A percentile compares a stretch with the other conserved stretches of the same genome.
These are phyloP conservation scores for Exophiala alcalophila DNA, from an alignment of 2,329 filamentous ascomycete genomes.

Conservation along the genomic window DNA sequence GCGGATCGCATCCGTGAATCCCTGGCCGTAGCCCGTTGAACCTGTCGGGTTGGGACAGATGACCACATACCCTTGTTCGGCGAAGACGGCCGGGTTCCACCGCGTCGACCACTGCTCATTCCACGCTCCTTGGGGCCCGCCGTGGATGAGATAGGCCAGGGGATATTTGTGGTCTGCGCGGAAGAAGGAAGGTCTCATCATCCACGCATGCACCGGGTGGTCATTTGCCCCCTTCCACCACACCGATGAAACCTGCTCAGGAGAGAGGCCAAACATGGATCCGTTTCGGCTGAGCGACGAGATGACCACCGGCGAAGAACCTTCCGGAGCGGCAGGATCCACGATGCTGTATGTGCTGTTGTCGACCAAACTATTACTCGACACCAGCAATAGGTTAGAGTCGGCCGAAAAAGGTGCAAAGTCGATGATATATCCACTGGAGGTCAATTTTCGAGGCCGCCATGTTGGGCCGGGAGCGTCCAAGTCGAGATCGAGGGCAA, in stretches of 20 bases:
- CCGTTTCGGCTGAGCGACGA: constrained; percentile 41
- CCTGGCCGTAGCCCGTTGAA: constrained; percentile 56
- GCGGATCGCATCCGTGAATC: constrained; percentile 52
- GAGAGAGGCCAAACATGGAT: constrained; percentile 41
- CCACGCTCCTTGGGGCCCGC: constrained; percentile 52
- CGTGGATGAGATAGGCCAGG: constrained; percentile 54
- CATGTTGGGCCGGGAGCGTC: constrained; percentile 11
- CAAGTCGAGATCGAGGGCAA: constrained; percentile 32
- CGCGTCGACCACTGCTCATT: constrained; percentile 54
- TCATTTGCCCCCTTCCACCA: constrained; percentile 48
- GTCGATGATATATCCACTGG: constrained; percentile 42
- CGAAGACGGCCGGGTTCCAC: constrained; percentile 57
- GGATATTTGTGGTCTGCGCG: constrained; percentile 50
- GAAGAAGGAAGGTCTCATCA: constrained; percentile 49
- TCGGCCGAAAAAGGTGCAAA: constrained; percentile 37
- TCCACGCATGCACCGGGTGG: constrained; percentile 45
- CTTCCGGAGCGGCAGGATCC: constrained; percentile 33
- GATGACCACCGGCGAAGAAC: constrained; percentile 34
- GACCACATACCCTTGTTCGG: constrained; percentile 60
- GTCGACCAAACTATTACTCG: constrained; percentile 45
- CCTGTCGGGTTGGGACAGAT: constrained; percentile 60
- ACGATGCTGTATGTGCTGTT: constrained; percentile 45
- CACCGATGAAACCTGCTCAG: constrained; percentile 43
- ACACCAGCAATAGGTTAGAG: constrained; percentile 41
- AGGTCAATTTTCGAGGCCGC: constrained; percentile 37